Evolutionary conservation across 805 yeast genomes (phyloP).

Genomic region (Nakazawaea ernobii): DNA sequence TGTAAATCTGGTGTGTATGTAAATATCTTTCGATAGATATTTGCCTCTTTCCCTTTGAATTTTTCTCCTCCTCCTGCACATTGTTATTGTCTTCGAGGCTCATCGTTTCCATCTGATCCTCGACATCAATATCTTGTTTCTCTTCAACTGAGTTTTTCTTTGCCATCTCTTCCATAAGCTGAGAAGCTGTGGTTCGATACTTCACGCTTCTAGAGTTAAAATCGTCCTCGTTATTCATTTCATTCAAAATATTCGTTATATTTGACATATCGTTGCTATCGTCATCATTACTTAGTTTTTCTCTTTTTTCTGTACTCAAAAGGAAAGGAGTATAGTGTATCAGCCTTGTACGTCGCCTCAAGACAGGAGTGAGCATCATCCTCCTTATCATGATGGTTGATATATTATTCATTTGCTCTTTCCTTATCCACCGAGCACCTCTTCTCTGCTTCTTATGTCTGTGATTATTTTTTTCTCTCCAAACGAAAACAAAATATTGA

Average conservation of each 20-base stretch:
- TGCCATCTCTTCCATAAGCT: conserved; percentile 8
- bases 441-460: too few species aligned
- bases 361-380: too few species aligned
- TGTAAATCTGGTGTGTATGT: conserved; percentile 59
- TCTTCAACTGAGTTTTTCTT: neutral
- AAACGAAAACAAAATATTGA: neutral
- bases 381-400: neutral
- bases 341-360: neutral
- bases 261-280: neutral
- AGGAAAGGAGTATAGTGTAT: neutral
- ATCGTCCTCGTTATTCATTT: conserved; percentile 7
- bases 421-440: too few species aligned
- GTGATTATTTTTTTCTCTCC: neutral
- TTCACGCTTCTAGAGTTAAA: neutral
- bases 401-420: too few species aligned
- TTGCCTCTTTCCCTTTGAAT: neutral
- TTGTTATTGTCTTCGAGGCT: neutral
- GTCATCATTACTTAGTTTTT: neutral
- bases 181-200: conserved; percentile 7
- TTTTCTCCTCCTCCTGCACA: neutral
- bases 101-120: neutral
- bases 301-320: neutral
- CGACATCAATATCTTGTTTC: neutral
- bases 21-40: conserved; percentile 33
- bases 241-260: conserved; percentile 7